Evolutionary conservation across 129 eudicot genomes (phyloP).

Genomic region (Logfia minima): DNA sequence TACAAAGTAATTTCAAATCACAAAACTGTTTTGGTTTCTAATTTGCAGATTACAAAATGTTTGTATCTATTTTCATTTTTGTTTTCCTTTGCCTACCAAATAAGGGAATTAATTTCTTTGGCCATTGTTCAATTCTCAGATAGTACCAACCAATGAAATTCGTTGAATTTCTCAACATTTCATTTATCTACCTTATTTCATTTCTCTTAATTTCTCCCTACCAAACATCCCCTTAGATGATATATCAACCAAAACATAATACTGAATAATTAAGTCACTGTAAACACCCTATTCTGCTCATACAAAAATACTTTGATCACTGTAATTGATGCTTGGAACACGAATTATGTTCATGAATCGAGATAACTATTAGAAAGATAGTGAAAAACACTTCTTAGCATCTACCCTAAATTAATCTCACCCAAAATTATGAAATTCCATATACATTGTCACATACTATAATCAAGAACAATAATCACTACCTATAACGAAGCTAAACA

Average conservation of each 20-base stretch:
- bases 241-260: conserved; percentile 23
- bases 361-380: neutral
- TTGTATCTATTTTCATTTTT: too few relatives aligned
- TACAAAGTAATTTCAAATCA: too few relatives aligned
- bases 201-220: too few relatives aligned
- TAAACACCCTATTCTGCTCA: neutral
- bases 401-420: neutral
- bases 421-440: neutral
- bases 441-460: neutral
- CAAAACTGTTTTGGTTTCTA: too few relatives aligned
- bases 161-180: neutral
- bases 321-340: neutral
- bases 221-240: neutral
- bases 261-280: neutral
- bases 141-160: too few relatives aligned
- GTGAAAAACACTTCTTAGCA: neutral
- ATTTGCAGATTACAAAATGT: too few relatives aligned
- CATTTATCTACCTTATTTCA: too few relatives aligned
- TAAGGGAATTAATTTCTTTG: too few relatives aligned
- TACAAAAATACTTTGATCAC: neutral
- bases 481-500: neutral
- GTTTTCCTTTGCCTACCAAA: too few relatives aligned
- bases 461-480: conserved; percentile 1
- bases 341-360: neutral
- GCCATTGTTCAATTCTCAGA: too few relatives aligned